Conservation (phyloP, 2,329 filamentous ascomycete species). For the Cladophialophora immunda region DNA sequence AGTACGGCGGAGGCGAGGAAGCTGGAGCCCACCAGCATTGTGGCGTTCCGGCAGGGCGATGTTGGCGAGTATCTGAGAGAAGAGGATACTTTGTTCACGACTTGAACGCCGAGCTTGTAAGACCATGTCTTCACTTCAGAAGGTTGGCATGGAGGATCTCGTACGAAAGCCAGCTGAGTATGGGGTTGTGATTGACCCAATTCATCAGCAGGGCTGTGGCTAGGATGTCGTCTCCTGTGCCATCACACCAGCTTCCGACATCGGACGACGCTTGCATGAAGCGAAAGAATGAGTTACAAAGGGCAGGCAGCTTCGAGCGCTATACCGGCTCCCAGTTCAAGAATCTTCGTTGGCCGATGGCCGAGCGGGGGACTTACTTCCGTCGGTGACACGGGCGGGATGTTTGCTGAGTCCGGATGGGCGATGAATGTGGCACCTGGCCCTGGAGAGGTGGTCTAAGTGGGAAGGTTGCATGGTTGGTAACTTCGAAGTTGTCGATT, state of each 20-base stretch:
- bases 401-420: background rate
- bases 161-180: background rate
- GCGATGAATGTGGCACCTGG: background rate
- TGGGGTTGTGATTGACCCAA: background rate
- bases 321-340: background rate
- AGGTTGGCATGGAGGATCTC: background rate
- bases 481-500: background rate
- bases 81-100: constrained; percentile 71
- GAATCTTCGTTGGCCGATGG: background rate
- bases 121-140: background rate
- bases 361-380: background rate
- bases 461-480: background rate
- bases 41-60: constrained; percentile 90
- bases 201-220: background rate
- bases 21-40: constrained; percentile 88
- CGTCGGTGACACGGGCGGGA: background rate
- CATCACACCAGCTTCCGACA: background rate
- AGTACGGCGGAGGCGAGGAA: constrained; percentile 83
- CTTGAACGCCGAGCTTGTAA: constrained; percentile 44
- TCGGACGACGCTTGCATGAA: background rate
- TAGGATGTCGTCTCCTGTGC: background rate
- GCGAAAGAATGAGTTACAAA: background rate
- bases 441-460: background rate
- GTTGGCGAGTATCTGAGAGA: constrained; percentile 94
- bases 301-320: background rate